These are phyloP conservation scores for Brassica cretica DNA, from an alignment of 345 rosid species.

Conservation along the genomic window DNA sequence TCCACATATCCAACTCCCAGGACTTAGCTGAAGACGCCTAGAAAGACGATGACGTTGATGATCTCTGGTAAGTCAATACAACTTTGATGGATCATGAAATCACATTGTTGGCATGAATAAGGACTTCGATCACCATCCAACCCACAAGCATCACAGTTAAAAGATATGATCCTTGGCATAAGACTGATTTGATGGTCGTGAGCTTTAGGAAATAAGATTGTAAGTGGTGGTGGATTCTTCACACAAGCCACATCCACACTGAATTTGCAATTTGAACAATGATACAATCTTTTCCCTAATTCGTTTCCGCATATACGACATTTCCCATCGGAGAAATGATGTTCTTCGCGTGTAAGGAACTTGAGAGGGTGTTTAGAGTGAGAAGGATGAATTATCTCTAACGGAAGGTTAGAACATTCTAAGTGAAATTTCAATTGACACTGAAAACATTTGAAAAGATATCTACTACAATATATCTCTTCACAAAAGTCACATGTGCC, in stretches of 20 bases:
- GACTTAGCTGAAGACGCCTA: neutral
- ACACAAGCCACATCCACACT: neutral
- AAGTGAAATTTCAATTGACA: neutral
- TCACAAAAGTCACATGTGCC: neutral
- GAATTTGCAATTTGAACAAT: neutral
- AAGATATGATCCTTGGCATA: neutral
- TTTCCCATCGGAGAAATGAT: neutral
- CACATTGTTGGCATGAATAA: neutral
- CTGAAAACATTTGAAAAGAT: neutral
- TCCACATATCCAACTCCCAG: neutral
- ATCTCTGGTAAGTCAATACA: neutral
- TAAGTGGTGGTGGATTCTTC: neutral
- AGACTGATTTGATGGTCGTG: neutral
- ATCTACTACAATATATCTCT: neutral
- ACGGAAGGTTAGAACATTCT: neutral
- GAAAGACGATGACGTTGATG: neutral
- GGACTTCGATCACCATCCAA: neutral
- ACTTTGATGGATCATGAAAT: conserved; percentile 1
- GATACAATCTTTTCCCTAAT: neutral
- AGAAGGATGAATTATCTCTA: neutral
- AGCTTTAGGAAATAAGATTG: neutral
- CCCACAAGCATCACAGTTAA: conserved; percentile 1
- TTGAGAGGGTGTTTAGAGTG: neutral
- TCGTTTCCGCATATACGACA: neutral
- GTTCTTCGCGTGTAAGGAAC: neutral